Evolutionary conservation across 495 filamentous ascomycete species (phyloP).

Genomic region (Hypoxylon intermedium): DNA sequence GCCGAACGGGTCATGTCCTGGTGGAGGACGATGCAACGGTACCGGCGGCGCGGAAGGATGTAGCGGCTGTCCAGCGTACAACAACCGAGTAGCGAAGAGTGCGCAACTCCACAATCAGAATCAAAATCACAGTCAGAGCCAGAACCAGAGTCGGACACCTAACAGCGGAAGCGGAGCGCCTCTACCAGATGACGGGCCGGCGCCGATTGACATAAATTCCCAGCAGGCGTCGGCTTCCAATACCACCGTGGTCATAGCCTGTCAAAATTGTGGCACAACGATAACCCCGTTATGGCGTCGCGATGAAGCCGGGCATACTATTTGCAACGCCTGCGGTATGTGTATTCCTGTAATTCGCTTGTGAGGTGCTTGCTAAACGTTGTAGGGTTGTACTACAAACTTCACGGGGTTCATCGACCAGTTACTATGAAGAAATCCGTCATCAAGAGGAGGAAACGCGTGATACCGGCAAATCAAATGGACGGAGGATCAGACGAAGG

Average conservation of each 20-base stretch:
- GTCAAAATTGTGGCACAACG: conserved; percentile 96
- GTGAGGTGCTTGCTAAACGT: conserved; percentile 24
- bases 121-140: no score
- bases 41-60: conserved; percentile 96
- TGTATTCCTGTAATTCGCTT: conserved; percentile 22
- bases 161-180: conserved; percentile 38
- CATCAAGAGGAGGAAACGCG: conserved; percentile 94
- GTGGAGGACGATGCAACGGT: conserved; percentile 94
- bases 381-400: conserved; percentile 92
- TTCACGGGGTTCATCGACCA: conserved; percentile 90
- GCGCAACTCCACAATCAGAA: conserved; percentile 60
- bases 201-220: conserved; percentile 57
- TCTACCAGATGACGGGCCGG: conserved; percentile 45
- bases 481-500: conserved; percentile 52
- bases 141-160: conserved; percentile 44
- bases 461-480: conserved; percentile 82
- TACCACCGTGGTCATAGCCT: conserved; percentile 84
- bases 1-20: conserved; percentile 85
- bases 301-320: conserved; percentile 93
- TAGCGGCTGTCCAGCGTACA: conserved; percentile 94
- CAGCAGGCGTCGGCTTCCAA: conserved; percentile 57
- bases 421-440: conserved; percentile 96
- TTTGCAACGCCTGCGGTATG: conserved; percentile 98
- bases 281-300: conserved; percentile 96
- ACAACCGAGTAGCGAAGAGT: conserved; percentile 92